Evolutionary conservation across 1,139 yeast genomes (phyloP).

Genomic region (Scheffersomyces quercinus): DNA sequence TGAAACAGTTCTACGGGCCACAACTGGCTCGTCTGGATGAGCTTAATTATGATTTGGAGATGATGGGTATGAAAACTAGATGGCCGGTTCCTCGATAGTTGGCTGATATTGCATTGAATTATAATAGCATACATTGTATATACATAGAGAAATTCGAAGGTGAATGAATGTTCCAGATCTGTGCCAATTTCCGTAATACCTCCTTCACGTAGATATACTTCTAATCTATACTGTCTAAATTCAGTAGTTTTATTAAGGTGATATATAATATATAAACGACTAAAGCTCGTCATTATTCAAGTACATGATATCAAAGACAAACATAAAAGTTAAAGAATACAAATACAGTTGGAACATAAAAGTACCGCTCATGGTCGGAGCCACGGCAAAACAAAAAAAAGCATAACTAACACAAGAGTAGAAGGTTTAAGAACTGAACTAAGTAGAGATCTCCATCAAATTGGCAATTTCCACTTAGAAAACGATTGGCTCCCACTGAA

Average conservation of each 20-base stretch:
- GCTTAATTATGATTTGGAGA: constrained; percentile 34
- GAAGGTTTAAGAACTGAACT: constrained; percentile 6
- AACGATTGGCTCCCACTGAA: neutral
- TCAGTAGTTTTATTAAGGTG: too few relatives aligned
- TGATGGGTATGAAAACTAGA: constrained; percentile 37
- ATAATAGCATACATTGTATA: too few relatives aligned
- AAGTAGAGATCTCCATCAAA: neutral
- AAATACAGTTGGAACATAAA: constrained; percentile 4
- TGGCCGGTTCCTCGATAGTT: constrained; percentile 30
- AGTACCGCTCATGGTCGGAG: constrained; percentile 3
- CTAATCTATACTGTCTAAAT: too few relatives aligned
- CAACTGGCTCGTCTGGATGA: constrained; percentile 38
- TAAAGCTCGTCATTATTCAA: neutral
- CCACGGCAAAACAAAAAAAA: neutral
- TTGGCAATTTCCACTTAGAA: neutral
- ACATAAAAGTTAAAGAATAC: constrained; percentile 2
- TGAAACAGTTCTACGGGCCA: constrained; percentile 48
- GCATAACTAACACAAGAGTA: constrained; percentile 6
- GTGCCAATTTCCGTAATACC: neutral
- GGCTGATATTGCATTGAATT: neutral
- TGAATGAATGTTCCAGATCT: too few relatives aligned
- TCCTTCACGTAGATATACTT: too few relatives aligned
- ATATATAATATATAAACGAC: too few relatives aligned
- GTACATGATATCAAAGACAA: constrained; percentile 1
- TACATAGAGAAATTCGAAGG: too few relatives aligned